These are phyloP conservation scores for Hemileccinum impolitum DNA, from an alignment of 768 basidiomycete species.

Conservation along the genomic window DNA sequence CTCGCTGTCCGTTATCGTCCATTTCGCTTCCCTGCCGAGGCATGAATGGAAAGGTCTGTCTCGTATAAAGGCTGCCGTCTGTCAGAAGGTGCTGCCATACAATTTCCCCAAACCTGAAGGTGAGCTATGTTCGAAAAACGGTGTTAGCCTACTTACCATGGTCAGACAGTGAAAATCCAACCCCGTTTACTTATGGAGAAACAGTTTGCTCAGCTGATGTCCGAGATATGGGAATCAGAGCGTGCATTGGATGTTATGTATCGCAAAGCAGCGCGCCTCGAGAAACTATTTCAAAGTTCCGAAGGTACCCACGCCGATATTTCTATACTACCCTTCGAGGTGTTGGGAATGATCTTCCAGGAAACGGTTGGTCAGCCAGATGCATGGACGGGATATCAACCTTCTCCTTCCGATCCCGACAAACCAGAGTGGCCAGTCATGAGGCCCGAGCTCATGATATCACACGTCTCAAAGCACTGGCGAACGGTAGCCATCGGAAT, in stretches of 20 bases:
- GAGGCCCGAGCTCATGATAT: constrained; percentile 34
- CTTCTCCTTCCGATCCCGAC: constrained; percentile 1
- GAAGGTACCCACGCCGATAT: constrained; percentile 1
- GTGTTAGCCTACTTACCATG: not conserved
- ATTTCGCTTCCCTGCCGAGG: constrained; percentile 7
- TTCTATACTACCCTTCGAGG: constrained; percentile 25
- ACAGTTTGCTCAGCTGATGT: constrained; percentile 19
- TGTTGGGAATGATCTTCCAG: constrained; percentile 26
- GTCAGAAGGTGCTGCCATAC: not conserved
- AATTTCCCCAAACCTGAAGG: constrained; percentile 1
- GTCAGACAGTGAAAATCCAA: constrained; percentile 1
- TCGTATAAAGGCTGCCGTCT: constrained; percentile 13
- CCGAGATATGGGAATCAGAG: constrained; percentile 18
- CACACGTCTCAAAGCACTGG: constrained; percentile 44
- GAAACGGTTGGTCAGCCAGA: constrained; percentile 12
- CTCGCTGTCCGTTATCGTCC: not conserved
- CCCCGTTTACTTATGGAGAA: constrained; percentile 3
- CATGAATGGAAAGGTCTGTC: not conserved
- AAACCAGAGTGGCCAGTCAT: constrained; percentile 7
- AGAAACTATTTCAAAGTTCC: constrained; percentile 5
- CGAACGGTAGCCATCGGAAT: constrained; percentile 36
- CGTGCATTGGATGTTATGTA: constrained; percentile 18
- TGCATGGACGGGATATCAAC: not conserved
- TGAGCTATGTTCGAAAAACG: constrained; percentile 4
- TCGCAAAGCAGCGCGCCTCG: constrained; percentile 12